phyloP scores from a whole-genome alignment of 2,329 filamentous ascomycete genomes.

The Teratosphaeriaceae sp. region DNA sequence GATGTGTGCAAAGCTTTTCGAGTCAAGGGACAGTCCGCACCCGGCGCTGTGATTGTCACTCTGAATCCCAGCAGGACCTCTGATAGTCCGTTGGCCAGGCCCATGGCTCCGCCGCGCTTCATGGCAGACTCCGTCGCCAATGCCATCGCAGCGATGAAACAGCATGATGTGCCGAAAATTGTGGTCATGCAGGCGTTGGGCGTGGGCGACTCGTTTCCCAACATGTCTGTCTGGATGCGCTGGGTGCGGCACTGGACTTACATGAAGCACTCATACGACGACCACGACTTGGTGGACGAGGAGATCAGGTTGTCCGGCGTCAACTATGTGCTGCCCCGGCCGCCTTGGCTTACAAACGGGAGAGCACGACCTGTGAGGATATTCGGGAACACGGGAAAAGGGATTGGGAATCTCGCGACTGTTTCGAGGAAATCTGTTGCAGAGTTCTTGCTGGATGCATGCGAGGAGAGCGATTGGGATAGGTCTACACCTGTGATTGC shows the following conservation, averaged over 20 bases:
- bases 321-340: conserved; percentile 7
- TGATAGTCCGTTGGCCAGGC: conserved; percentile 6
- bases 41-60: conserved; percentile 4
- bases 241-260: conserved; percentile 7
- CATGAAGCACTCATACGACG: conserved; percentile 10
- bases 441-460: conserved; percentile 6
- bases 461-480: conserved; percentile 5
- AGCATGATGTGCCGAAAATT: conserved; percentile 6
- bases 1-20: conserved; percentile 5
- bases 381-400: conserved; percentile 4
- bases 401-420: conserved; percentile 4
- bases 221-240: conserved; percentile 7
- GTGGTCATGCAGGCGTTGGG: conserved; percentile 8
- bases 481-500: conserved; percentile 5
- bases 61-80: conserved; percentile 3
- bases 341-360: conserved; percentile 6
- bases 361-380: conserved; percentile 1
- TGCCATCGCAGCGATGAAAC: conserved; percentile 6
- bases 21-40: background rate
- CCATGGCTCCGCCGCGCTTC: conserved; percentile 6
- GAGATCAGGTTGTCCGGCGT: conserved; percentile 5
- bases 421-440: conserved; percentile 4
- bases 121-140: conserved; percentile 6
- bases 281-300: conserved; percentile 6
- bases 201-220: conserved; percentile 6